Conservation (phyloP, 345 rosid species). For the Sisymbrium altissimum region DNA sequence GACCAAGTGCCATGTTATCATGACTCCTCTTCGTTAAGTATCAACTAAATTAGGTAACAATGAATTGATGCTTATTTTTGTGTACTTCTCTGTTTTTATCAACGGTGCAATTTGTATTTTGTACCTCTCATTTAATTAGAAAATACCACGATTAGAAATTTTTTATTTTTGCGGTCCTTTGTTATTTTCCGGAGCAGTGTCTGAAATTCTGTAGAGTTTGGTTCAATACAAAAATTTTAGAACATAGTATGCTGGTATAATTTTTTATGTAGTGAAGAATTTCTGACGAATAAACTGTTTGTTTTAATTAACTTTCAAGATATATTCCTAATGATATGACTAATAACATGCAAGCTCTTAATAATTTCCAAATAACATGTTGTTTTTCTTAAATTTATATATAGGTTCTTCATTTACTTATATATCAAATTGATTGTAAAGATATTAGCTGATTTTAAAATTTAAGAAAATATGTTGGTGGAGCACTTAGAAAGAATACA, state of each 20-base stretch:
- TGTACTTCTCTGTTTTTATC: background rate
- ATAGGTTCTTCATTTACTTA: background rate
- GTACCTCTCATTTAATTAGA: background rate
- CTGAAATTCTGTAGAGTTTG: background rate
- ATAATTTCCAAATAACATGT: background rate
- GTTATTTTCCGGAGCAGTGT: background rate
- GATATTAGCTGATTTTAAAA: background rate
- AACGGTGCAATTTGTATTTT: background rate
- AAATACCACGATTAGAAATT: background rate
- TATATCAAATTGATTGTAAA: background rate
- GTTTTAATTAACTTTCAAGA: no score
- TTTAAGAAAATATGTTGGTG: background rate
- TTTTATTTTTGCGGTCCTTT: background rate
- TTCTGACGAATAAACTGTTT: background rate
- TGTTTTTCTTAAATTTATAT: background rate
- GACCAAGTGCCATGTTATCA: slow-evolving; percentile 29
- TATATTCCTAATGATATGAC: background rate
- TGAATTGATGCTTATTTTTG: background rate
- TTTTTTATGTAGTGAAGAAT: background rate
- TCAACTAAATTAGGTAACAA: slow-evolving; percentile 9
- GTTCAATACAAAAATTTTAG: background rate
- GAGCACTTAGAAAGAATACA: background rate
- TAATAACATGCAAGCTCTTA: background rate
- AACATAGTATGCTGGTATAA: background rate
- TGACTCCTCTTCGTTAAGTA: slow-evolving; percentile 9